Percentiles rank a stretch among this genome's conserved stretches.
phyloP scores from a whole-genome alignment of 164 flowering plant genomes.

The Magnolia sinica region DNA sequence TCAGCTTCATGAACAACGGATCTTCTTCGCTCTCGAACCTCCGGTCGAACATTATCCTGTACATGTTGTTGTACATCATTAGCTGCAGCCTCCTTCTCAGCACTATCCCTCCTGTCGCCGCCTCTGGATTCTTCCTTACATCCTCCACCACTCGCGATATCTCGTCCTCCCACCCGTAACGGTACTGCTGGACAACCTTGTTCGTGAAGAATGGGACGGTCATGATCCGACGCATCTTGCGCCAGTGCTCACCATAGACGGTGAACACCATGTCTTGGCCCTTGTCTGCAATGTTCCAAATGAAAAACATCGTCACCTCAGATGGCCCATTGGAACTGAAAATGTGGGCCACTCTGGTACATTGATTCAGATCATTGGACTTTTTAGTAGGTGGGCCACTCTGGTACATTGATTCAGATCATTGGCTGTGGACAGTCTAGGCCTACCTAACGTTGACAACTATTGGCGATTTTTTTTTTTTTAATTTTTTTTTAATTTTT shows the following conservation, averaged over 20 bases:
- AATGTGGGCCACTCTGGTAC: too few relatives aligned
- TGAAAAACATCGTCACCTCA: neutral
- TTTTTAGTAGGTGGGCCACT: too few relatives aligned
- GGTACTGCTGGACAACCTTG: constrained; percentile 82
- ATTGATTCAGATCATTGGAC: too few relatives aligned
- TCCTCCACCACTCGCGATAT: constrained; percentile 60
- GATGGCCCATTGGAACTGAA: too few relatives aligned
- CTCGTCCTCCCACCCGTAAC: constrained; percentile 74
- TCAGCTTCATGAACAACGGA: constrained; percentile 57
- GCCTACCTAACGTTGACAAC: too few relatives aligned
- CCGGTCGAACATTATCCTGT: constrained; percentile 78
- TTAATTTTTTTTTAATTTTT: too few relatives aligned
- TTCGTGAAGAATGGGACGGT: constrained; percentile 90
- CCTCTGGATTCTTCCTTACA: constrained; percentile 46
- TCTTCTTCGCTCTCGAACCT: constrained; percentile 79
- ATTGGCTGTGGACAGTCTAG: too few relatives aligned
- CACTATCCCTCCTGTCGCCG: constrained; percentile 53
- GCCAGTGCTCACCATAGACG: constrained; percentile 84
- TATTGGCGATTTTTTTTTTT: too few relatives aligned
- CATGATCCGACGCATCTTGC: constrained; percentile 90
- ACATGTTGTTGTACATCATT: constrained; percentile 91
- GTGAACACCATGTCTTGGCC: constrained; percentile 96
- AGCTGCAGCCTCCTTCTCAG: constrained; percentile 65
- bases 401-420: too few relatives aligned
- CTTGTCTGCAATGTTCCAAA: constrained; percentile 30